A percentile compares a stretch with the other conserved stretches of the same genome.
phyloP scores from a whole-genome alignment of 345 rosid species.

The Pugionium dolabratum region DNA sequence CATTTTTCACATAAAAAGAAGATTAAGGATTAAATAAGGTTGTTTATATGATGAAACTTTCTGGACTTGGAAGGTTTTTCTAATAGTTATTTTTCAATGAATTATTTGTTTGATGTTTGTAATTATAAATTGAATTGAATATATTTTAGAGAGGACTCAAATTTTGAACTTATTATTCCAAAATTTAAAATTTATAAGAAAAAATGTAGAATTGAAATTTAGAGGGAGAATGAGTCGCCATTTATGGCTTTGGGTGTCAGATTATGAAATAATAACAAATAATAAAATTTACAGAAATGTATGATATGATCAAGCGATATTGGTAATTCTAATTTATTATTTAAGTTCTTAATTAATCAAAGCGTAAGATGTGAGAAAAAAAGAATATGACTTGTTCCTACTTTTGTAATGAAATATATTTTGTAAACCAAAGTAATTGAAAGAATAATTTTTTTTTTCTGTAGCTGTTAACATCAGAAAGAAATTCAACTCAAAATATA shows the following conservation, averaged over 20 bases:
- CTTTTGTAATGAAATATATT: constrained; percentile 11
- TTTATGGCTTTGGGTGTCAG: constrained; percentile 14
- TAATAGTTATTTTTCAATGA: not conserved
- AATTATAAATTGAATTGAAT: not conserved
- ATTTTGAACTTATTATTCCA: not conserved
- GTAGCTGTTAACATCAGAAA: constrained; percentile 22
- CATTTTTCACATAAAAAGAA: not conserved
- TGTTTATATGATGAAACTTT: not conserved
- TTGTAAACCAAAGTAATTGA: not conserved
- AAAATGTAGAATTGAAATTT: too few relatives aligned
- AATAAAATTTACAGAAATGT: constrained; percentile 5
- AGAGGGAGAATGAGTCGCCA: constrained; percentile 4
- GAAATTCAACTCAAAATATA: constrained; percentile 9
- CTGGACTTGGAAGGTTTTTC: not conserved
- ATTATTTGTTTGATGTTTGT: constrained; percentile 1
- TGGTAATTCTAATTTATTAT: constrained; percentile 5
- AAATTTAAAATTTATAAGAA: not conserved
- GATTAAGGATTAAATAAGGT: not conserved
- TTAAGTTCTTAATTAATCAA: not conserved
- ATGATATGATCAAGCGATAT: constrained; percentile 13
- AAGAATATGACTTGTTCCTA: constrained; percentile 21
- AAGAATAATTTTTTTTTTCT: not conserved
- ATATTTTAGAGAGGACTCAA: constrained; percentile 4
- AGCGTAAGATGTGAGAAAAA: not conserved
- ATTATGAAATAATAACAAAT: not conserved